These are phyloP conservation scores for Cryptococcus sp. DNA, from an alignment of 1,284 basidiomycete genomes.

Conservation along the genomic window DNA sequence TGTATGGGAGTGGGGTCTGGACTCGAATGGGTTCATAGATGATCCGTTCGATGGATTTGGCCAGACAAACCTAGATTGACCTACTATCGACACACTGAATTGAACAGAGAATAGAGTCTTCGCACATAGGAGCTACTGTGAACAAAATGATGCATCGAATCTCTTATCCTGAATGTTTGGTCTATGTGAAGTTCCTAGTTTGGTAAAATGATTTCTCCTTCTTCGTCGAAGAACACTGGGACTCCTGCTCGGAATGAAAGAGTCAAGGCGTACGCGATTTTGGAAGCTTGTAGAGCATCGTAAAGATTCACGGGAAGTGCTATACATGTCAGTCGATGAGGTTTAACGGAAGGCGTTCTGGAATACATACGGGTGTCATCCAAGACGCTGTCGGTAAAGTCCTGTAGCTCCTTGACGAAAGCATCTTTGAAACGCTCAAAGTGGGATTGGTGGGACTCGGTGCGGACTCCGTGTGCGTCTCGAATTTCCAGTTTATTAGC, in stretches of 20 bases:
- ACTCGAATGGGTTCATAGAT: neutral
- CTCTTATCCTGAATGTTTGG: no score
- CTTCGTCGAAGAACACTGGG: conserved; percentile 7
- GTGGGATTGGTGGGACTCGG: conserved; percentile 15
- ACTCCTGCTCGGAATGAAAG: conserved; percentile 7
- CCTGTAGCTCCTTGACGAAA: conserved; percentile 29
- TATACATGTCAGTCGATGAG: neutral
- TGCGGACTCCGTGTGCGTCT: conserved; percentile 30
- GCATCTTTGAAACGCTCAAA: conserved; percentile 24
- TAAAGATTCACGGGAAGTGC: neutral
- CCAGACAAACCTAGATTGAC: no score
- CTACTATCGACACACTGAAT: no score
- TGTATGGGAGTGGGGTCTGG: neutral
- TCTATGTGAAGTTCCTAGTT: neutral
- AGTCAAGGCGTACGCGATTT: conserved; percentile 5
- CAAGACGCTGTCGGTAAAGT: conserved; percentile 8
- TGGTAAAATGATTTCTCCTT: conserved; percentile 4
- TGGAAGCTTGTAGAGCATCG: conserved; percentile 5
- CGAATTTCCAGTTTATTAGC: conserved; percentile 25
- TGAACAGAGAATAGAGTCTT: no score
- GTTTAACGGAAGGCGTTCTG: conserved; percentile 1
- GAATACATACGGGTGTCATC: conserved; percentile 4
- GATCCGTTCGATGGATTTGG: neutral
- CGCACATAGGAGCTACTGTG: no score
- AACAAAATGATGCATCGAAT: no score